A percentile compares a stretch with the other conserved stretches of the same genome.
Conservation (phyloP, 2,329 filamentous ascomycete genomes). For the Exophiala bonariae region DNA sequence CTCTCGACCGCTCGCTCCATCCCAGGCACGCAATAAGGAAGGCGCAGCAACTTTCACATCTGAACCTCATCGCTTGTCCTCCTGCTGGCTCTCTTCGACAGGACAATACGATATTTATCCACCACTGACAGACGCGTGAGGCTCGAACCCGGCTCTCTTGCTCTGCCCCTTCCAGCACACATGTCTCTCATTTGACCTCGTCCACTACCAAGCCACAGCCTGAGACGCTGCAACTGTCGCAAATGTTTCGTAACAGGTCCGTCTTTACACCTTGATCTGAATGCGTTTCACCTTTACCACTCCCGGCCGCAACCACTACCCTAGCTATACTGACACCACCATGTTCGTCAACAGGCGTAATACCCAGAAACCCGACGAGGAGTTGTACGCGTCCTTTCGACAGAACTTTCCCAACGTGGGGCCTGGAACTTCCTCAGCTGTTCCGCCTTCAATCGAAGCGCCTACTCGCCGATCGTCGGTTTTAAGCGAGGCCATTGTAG, state of each 20-base stretch:
- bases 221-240: conserved; percentile 27
- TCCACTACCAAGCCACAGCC: conserved; percentile 16
- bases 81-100: conserved; percentile 6
- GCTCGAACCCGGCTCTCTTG: conserved; percentile 6
- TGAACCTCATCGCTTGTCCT: not conserved
- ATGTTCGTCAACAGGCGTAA: conserved; percentile 58
- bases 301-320: conserved; percentile 2
- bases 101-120: not conserved
- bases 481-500: conserved; percentile 29
- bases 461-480: conserved; percentile 33
- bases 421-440: conserved; percentile 50
- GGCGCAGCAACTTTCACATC: conserved; percentile 22
- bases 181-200: conserved; percentile 25
- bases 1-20: not conserved
- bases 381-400: conserved; percentile 80
- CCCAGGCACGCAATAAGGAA: conserved; percentile 20
- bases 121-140: conserved; percentile 13
- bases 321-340: conserved; percentile 16
- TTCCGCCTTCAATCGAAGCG: conserved; percentile 45
- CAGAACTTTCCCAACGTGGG: conserved; percentile 76
- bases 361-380: conserved; percentile 82
- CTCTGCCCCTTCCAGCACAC: conserved; percentile 15
- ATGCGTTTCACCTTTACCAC: conserved; percentile 13
- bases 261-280: conserved; percentile 27
- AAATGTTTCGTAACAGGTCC: conserved; percentile 52